Evolutionary conservation across 2,329 filamentous ascomycete genomes (phyloP).

Genomic region (Emmonsiellopsis sp.): DNA sequence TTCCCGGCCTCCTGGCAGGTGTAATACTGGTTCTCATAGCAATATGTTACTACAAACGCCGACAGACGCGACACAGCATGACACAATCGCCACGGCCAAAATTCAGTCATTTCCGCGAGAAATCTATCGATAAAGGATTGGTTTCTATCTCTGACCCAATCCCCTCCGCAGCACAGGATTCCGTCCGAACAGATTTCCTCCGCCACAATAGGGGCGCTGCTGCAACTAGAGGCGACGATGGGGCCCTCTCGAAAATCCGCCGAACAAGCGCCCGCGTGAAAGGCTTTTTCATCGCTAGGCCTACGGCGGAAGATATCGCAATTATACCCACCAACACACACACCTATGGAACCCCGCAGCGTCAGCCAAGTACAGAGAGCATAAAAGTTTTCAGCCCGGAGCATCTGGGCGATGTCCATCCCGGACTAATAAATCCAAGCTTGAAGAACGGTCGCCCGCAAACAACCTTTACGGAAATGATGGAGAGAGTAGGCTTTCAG

Average conservation of each 20-base stretch:
- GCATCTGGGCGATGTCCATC: constrained; percentile 17
- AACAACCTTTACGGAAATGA: constrained; percentile 30
- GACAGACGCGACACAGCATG: constrained; percentile 12
- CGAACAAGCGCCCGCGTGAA: constrained; percentile 29
- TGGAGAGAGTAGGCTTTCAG: constrained; percentile 28
- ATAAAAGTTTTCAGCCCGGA: constrained; percentile 40
- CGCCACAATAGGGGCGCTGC: constrained; percentile 17
- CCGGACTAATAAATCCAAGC: constrained; percentile 18
- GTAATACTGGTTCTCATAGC: constrained; percentile 47
- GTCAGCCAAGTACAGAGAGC: constrained; percentile 32
- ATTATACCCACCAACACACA: constrained; percentile 23
- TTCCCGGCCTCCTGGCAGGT: constrained; percentile 37
- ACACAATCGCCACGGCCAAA: constrained; percentile 13
- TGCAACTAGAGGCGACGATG: constrained; percentile 16
- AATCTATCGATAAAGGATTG: constrained; percentile 23
- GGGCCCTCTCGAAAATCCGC: constrained; percentile 20
- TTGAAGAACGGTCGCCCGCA: constrained; percentile 21
- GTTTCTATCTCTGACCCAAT: constrained; percentile 36
- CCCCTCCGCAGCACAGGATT: constrained; percentile 29
- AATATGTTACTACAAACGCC: constrained; percentile 28
- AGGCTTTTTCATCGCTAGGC: constrained; percentile 26
- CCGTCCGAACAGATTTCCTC: constrained; percentile 37
- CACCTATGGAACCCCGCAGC: constrained; percentile 12
- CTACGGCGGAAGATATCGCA: constrained; percentile 6
- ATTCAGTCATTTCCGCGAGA: constrained; percentile 20